Conservation (phyloP, 441 rosid genomes). For the Adansonia gregorii region DNA sequence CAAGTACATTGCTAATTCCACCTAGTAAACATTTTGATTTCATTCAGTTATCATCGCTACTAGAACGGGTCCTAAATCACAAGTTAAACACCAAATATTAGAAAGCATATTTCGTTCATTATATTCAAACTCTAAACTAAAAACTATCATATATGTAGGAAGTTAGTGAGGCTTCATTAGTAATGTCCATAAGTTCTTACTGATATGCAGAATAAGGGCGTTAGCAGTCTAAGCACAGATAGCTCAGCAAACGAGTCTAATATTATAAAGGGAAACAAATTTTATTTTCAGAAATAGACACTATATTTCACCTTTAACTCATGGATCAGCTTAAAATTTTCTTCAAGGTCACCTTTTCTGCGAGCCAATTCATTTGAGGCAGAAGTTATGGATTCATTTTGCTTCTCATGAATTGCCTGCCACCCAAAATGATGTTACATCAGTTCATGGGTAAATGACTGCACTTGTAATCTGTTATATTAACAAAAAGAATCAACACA, state of each 20-base stretch:
- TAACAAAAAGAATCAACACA: slow-evolving; percentile 4
- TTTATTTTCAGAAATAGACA: slow-evolving; percentile 11
- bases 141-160: background rate
- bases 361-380: slow-evolving; percentile 72
- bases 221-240: background rate
- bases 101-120: background rate
- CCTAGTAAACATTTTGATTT: background rate
- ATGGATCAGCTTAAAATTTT: slow-evolving; percentile 72
- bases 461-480: slow-evolving; percentile 25
- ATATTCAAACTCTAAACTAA: background rate
- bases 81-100: background rate
- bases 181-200: background rate
- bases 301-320: slow-evolving; percentile 72
- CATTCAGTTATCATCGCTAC: background rate
- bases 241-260: slow-evolving; percentile 14
- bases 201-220: background rate
- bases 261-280: background rate
- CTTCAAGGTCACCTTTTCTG: slow-evolving; percentile 86
- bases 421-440: slow-evolving; percentile 36
- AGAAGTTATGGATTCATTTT: slow-evolving; percentile 75
- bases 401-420: slow-evolving; percentile 91
- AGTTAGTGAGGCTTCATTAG: background rate
- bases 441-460: slow-evolving; percentile 28
- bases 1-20: background rate
- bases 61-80: background rate